Evolutionary conservation across 306 rosid genomes (phyloP).

Genomic region (Canavalia ensiformis): DNA sequence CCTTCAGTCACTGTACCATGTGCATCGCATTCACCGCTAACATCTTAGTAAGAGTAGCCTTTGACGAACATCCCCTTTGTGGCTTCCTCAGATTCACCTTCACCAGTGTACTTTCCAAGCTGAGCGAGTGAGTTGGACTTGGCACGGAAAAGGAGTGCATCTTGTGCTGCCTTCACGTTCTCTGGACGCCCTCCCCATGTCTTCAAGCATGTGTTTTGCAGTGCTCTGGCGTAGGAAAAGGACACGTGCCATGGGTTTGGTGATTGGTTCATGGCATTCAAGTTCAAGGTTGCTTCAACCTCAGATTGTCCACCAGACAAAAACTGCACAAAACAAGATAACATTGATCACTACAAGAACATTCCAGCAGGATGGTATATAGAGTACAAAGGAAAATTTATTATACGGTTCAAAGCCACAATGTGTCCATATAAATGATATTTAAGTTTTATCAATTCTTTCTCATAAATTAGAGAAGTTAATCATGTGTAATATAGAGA

Average conservation of each 20-base stretch:
- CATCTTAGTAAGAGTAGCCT: slow-evolving; percentile 78
- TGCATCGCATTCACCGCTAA: slow-evolving; percentile 46
- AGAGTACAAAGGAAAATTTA: no score
- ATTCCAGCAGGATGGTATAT: no score
- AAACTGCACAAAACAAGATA: slow-evolving; percentile 60
- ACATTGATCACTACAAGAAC: slow-evolving; percentile 24
- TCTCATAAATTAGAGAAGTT: no score
- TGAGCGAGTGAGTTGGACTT: slow-evolving; percentile 95
- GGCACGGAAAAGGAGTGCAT: slow-evolving; percentile 76
- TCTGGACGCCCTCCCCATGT: slow-evolving; percentile 93
- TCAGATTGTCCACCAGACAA: slow-evolving; percentile 99
- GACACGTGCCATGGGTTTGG: slow-evolving; percentile 99
- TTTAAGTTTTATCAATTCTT: no score
- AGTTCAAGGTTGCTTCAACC: slow-evolving; percentile 93
- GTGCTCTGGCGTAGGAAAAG: slow-evolving; percentile 97
- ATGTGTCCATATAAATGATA: no score
- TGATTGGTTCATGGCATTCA: slow-evolving; percentile 81
- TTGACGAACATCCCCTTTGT: slow-evolving; percentile 83
- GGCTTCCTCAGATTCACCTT: slow-evolving; percentile 94
- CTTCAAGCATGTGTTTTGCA: slow-evolving; percentile 91
- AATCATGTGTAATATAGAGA: no score
- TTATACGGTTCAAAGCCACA: no score
- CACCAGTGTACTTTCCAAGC: slow-evolving; percentile 93
- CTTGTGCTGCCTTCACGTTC: slow-evolving; percentile 92
- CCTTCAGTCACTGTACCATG: slow-evolving; percentile 38